Evolutionary conservation across 2,329 filamentous ascomycete species (phyloP), one percentile per base, ranked within the genome.

Genomic region (Neofusicoccum cordaticola): DNA sequence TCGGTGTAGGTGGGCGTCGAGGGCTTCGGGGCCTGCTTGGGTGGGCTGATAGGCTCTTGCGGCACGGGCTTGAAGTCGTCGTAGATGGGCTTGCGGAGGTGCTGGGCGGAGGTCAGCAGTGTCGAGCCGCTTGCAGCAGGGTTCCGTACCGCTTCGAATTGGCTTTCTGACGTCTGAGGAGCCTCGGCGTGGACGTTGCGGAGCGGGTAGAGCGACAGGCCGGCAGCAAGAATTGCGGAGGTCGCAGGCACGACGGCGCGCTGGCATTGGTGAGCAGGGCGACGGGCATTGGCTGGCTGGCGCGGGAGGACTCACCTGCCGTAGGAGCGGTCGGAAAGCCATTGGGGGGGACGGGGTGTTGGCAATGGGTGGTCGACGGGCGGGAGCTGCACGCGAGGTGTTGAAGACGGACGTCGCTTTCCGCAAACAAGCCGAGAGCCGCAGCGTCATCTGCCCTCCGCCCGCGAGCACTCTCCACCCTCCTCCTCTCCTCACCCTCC

Each of bases 1-100:
- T 97, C 93, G 69, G 95, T 98, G 13, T 93, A 93, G 22, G 93
- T 92, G 13, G 92, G 91, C 58, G 70, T 72, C 68, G 76, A 75
- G 48, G 70, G 58, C 37, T 69, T 71, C n/a, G 73, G 73, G 45
- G 71, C 73, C 53, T 75, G 72, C 17, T 74, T 67, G 68, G 78
- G 73, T 64, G 63, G 53, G 37, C 34, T 53, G 37, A 37, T 17
- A 48, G 50, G 47, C 57, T 62, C 58, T 15, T 76, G 75, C 60
- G 77, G 77, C 72, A 73, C 69, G 69, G 75, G 63, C 66, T 78
- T 73, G 48, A 72, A 63, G 75, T 89, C 84, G 79, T 94, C 91
- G 84, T 96, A 96, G 80, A 96, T 95, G 69, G 92, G 89, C 71
- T 83, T 82, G 69, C 81, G 81, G 71, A 72, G 66, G 68, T 71